A percentile compares a stretch with the other conserved stretches of the same genome.
Conservation (phyloP, 2,329 filamentous ascomycete species). For the Lasiodiplodia gonubiensis region DNA sequence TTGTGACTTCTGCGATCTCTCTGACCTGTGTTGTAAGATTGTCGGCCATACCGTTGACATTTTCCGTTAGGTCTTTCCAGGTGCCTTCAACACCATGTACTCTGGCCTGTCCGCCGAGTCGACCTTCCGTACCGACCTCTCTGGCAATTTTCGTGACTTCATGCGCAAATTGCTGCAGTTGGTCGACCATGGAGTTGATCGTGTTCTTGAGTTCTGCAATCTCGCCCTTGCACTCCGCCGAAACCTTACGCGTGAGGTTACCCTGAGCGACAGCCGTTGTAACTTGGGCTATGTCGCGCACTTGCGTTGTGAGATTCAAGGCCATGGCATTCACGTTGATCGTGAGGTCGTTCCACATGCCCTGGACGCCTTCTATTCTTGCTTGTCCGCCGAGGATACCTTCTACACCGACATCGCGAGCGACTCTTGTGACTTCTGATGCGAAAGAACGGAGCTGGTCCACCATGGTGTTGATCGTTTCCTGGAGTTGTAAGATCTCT, state of each 20-base stretch:
- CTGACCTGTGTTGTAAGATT: slow-evolving; percentile 59
- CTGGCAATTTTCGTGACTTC: slow-evolving; percentile 60
- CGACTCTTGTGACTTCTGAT: slow-evolving; percentile 68
- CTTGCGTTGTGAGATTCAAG: slow-evolving; percentile 59
- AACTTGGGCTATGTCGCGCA: slow-evolving; percentile 60
- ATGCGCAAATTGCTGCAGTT: slow-evolving; percentile 58
- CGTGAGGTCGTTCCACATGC: slow-evolving; percentile 70
- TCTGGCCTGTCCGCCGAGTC: slow-evolving; percentile 58
- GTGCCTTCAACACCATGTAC: slow-evolving; percentile 60
- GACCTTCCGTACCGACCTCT: slow-evolving; percentile 59
- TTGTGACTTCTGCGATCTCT: slow-evolving; percentile 60
- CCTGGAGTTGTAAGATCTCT: slow-evolving; percentile 93
- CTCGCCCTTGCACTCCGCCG: slow-evolving; percentile 59
- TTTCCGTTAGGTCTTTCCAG: slow-evolving; percentile 61
- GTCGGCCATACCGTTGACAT: slow-evolving; percentile 61
- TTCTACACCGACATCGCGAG: slow-evolving; percentile 68
- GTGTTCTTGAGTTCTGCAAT: slow-evolving; percentile 59
- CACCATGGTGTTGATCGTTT: slow-evolving; percentile 77
- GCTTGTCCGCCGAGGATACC: slow-evolving; percentile 68
- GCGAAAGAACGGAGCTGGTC: slow-evolving; percentile 69
- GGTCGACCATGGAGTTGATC: slow-evolving; percentile 61
- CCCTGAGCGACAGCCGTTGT: slow-evolving; percentile 59
- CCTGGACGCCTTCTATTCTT: slow-evolving; percentile 68
- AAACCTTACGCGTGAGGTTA: slow-evolving; percentile 58
- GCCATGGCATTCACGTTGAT: slow-evolving; percentile 62